Base-by-base conservation (phyloP, 345 rosid genomes). In the Salix suchowensis region DNA sequence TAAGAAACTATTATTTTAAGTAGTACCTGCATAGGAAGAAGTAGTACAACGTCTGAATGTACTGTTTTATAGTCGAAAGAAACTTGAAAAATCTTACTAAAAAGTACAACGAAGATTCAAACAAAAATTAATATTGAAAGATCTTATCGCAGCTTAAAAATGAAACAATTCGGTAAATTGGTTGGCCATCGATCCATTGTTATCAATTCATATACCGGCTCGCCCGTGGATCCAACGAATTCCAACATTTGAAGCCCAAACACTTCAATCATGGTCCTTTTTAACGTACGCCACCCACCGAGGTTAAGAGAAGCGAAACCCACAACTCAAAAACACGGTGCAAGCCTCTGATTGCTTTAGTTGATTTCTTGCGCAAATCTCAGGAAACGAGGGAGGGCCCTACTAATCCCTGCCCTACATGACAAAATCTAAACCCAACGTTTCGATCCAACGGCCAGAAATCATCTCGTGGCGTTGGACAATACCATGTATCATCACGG, bases 371-470 rank as follows among this genome's bases (percentile, higher is more conserved):
- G 46, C 32, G 32, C 21, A 42, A 66, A 60, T 26, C 40, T 26
- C 15, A 36, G 4, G 42, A 10, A 3, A 7, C 18, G n/a, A 39
- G n/a, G n/a, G 9, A 11, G 28, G 54, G 76, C 4, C 71, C 80
- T 71, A 50, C 70, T 12, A 4, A 2, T 8, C 16, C 58, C 11
- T 21, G 4, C 46, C 46, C 13, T 40, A 40, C 13, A 46, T 14
- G 21, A 65, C 68, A 36, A 67, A 68, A 28, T 26, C 15, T 4
- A 26, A 64, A 40, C 26, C 23, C 14, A n/a, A 5, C 28, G 12
- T 48, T 71, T 14, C 18, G 36, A 81, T 79, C 84, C 78, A 77
- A 81, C 86, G 86, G 80, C 62, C 24, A 14, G 67, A 1, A 37
- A 12, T 37, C 3, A 18, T 16, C 21, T 12, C 15, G 58, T 68